A percentile compares a stretch with the other conserved stretches of the same genome.
phyloP scores from a whole-genome alignment of 441 rosid species.

The Pelargonium cotyledonis region DNA sequence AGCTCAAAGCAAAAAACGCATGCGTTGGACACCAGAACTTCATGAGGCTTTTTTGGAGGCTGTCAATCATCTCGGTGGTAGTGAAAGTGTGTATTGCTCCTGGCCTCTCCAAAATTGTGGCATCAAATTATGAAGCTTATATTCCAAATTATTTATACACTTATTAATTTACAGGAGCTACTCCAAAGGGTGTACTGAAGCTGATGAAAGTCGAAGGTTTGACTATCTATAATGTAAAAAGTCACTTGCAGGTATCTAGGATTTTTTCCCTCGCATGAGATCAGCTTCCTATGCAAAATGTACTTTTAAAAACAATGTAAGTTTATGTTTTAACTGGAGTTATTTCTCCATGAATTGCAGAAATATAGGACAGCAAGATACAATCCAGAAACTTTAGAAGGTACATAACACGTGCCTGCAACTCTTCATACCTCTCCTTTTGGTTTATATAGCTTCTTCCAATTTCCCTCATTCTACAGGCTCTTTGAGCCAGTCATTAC shows the following conservation, averaged over 20 bases:
- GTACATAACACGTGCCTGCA: constrained; percentile 24
- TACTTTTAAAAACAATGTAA: background rate
- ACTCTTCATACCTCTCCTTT: background rate
- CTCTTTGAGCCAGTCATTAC: background rate
- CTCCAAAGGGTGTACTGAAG: constrained; percentile 34
- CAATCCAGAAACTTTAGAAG: constrained; percentile 73
- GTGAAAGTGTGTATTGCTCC: background rate
- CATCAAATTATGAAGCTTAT: background rate
- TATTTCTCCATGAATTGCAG: constrained; percentile 44
- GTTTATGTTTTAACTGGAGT: constrained; percentile 18
- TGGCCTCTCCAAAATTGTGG: background rate
- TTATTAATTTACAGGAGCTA: constrained; percentile 10
- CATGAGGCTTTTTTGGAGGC: background rate
- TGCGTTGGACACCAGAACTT: constrained; percentile 33
- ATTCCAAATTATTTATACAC: background rate
- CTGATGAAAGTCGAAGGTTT: constrained; percentile 83
- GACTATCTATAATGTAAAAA: constrained; percentile 91
- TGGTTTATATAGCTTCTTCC: constrained; percentile 10
- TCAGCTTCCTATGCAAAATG: background rate
- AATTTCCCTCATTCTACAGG: background rate
- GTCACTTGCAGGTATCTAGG: constrained; percentile 70
- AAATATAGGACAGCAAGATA: constrained; percentile 84
- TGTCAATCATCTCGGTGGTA: background rate
- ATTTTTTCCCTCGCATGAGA: background rate
- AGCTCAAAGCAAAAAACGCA: constrained; percentile 64